Evolutionary conservation across 2,329 filamentous ascomycete genomes (phyloP), one percentile per base, ranked within the genome.

Genomic region (Pseudocercospora cruenta): DNA sequence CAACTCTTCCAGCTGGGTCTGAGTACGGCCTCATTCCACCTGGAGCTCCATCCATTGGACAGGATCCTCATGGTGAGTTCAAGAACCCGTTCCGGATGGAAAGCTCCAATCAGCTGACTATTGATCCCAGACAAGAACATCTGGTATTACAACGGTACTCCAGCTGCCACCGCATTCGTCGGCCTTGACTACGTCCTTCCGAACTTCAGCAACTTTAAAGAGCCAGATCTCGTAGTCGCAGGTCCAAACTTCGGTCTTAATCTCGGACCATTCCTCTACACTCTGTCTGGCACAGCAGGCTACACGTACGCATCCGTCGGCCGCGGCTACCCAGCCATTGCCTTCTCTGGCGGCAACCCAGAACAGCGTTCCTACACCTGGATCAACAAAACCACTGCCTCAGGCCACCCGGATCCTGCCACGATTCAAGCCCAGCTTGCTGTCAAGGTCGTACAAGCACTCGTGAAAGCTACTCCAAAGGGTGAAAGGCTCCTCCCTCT

Each of bases 61-160:
- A 76, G 16, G 85, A 87, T 69, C 85, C 84, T 12, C 72, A 47
- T 26, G 51, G 62, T 60, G 22, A 36, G 39, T 16, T 57, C n/a
- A 47, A 5, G 31, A 49, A 31, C 8, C 8, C 33, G 4, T 16
- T 36, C 33, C 3, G 3, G 14, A 4, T 16, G 12, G 33, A 16
- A 36, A 36, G 12, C 12, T 12, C 33, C 33, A 36, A 36, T 16
- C 33, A 36, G 33, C 12, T 36, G 33, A 36, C 10, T 16, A 5
- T 36, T 36, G 12, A 16, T 16, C 19, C 5, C 75, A 21, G 83
- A 87, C 64, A 78, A 78, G 60, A 80, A 85, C 66, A 85, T 88
- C 68, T 88, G 84, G 84, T 87, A 88, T 72, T 88, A 87, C 76
- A 86, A 87, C 61, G 85, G 86, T 22, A 88, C 85, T 0, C 84